A percentile compares a stretch with the other conserved stretches of the same genome.
phyloP scores from a whole-genome alignment of 2,329 filamentous ascomycete species.

The Aspergillus sp. region DNA sequence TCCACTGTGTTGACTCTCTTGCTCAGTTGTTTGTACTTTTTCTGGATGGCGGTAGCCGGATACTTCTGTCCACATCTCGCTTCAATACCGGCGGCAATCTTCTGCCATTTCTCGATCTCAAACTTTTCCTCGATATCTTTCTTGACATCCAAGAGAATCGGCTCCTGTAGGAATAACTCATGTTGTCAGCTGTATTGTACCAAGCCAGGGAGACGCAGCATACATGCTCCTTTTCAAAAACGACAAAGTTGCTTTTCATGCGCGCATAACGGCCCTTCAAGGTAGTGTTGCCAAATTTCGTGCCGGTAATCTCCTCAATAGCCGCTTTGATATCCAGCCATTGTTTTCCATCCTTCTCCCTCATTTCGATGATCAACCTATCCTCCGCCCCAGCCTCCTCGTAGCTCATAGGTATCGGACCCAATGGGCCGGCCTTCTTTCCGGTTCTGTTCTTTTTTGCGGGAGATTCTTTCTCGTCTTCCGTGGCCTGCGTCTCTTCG shows the following conservation, averaged over 20 bases:
- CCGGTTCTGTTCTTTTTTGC: too few species aligned
- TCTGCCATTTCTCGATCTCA: slow-evolving; percentile 34
- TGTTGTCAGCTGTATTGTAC: not conserved
- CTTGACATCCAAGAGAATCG: slow-evolving; percentile 28
- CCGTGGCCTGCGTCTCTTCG: too few species aligned
- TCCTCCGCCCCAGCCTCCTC: slow-evolving; percentile 3
- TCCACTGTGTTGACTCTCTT: slow-evolving; percentile 10
- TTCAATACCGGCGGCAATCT: slow-evolving; percentile 21
- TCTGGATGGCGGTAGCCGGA: slow-evolving; percentile 26
- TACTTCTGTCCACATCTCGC: slow-evolving; percentile 23
- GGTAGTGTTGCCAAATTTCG: not conserved
- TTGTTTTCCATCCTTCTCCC: not conserved
- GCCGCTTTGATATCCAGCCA: not conserved
- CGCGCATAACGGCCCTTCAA: not conserved
- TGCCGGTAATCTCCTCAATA: not conserved
- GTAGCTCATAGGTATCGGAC: slow-evolving; percentile 18
- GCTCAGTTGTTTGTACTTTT: slow-evolving; percentile 36
- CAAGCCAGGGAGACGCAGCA: slow-evolving; percentile 12
- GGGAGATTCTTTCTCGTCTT: too few species aligned
- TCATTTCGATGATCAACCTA: not conserved
- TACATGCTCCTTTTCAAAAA: slow-evolving; percentile 22
- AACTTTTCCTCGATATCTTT: slow-evolving; percentile 35
- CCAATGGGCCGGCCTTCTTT: not conserved
- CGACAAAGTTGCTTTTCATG: slow-evolving; percentile 3
- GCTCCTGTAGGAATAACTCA: slow-evolving; percentile 13